Base-by-base conservation (phyloP, 2,329 filamentous ascomycete genomes). In the Diaporthe aspalathi region DNA sequence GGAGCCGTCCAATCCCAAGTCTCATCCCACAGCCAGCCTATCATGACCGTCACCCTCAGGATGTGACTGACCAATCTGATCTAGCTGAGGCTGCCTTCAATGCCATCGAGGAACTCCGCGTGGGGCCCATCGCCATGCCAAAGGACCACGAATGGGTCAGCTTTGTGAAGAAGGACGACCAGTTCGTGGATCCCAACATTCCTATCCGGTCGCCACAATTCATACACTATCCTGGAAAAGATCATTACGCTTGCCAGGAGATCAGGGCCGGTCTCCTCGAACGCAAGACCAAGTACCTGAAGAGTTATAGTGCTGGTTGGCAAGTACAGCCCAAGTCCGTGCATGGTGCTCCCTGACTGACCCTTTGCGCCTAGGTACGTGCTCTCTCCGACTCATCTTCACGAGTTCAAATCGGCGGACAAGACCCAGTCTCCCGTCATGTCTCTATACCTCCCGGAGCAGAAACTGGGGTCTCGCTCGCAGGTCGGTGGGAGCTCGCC, bases 361-460 rank as follows among this genome's bases (percentile, higher is more conserved):
- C 11, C n/a, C 24, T 43, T 40, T 16, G 20, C 20, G 2, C 7
- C 11, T 76, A 96, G 93, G 94, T 98, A 98, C 81, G 94, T 98
- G 60, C 86, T 99, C 76, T 97, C 96, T 76, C 94, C 96, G 20
- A 98, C 96, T 70, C 96, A 99, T 82, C 88, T 99, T 27, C 96
- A 99, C 84, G 96, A 99, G 83, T 99, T 98, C 88, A 98, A 97
- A 81, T 97, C 94, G n/a, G 94, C 94, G 75, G 95, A 98, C 83
- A 95, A 95, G 80, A 92, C 89, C 72, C 94, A 96, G 81, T 92
- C 93, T 49, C 96, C 96, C 0, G 90, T 98, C 79, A 98, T 99
- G 95, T 98, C 96, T 52, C 87, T 99, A 70, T 97, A 96, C 79
- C 89, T 99, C 35, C 93, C 93, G 8, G 96, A 98, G 76, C 96